Percentiles rank a stretch among this genome's conserved stretches.
Conservation (phyloP, 108 stramenopile species). For the Nannochloropsis gaditana region DNA sequence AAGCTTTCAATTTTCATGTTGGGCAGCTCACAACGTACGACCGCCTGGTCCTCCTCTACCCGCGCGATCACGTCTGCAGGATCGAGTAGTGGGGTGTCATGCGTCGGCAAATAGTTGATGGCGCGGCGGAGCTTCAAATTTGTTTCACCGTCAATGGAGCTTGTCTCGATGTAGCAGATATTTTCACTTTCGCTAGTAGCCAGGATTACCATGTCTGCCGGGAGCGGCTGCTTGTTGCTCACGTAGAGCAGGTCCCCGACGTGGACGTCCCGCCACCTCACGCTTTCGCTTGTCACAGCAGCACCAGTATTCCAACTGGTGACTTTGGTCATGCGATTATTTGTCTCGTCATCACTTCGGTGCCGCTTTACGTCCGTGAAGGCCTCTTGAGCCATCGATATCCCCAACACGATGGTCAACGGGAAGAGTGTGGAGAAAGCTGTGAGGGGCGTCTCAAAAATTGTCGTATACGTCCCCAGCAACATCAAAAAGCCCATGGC, state of each 20-base stretch:
- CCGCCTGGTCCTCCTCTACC: not conserved
- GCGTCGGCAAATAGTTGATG: not conserved
- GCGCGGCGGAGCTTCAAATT: slow-evolving; percentile 52
- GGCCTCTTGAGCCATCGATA: slow-evolving; percentile 49
- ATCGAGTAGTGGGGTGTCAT: not conserved
- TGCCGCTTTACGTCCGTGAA: slow-evolving; percentile 36
- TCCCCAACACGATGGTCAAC: slow-evolving; percentile 47
- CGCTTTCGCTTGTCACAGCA: slow-evolving; percentile 28
- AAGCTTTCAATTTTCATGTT: not conserved
- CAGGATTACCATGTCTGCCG: slow-evolving; percentile 30
- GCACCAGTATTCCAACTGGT: slow-evolving; percentile 29
- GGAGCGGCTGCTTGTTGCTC: slow-evolving; percentile 68
- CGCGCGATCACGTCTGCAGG: not conserved
- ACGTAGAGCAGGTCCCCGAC: slow-evolving; percentile 49
- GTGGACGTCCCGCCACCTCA: slow-evolving; percentile 42
- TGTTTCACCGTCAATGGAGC: slow-evolving; percentile 54
- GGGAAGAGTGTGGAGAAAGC: slow-evolving; percentile 45
- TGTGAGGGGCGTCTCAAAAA: slow-evolving; percentile 43
- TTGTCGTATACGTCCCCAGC: slow-evolving; percentile 44
- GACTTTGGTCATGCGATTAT: slow-evolving; percentile 25
- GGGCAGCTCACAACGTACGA: not conserved
- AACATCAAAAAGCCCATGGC: slow-evolving; percentile 76
- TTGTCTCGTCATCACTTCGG: slow-evolving; percentile 27
- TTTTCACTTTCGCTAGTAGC: slow-evolving; percentile 22
- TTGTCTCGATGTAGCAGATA: slow-evolving; percentile 55